Conservation (phyloP, 139 green algal species). For the Chlamydomonas sp. region DNA sequence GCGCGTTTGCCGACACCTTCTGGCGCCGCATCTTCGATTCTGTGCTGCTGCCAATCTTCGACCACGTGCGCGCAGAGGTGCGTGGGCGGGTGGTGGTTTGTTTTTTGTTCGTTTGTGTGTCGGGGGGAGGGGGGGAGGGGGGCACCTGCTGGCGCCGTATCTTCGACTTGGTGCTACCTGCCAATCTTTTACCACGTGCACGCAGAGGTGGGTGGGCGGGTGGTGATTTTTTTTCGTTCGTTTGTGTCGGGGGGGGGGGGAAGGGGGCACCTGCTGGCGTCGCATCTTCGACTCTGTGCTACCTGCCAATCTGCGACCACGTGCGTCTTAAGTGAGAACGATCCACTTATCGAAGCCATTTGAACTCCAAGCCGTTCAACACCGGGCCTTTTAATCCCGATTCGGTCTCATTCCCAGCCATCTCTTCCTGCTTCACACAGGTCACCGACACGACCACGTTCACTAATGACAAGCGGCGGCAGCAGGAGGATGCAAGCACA, state of each 20-base stretch:
- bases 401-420: neutral
- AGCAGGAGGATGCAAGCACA: conserved; percentile 72
- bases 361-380: too few species aligned
- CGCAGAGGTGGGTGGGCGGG: neutral
- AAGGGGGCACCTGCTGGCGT: too few species aligned
- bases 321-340: too few species aligned
- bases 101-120: conserved; percentile 1
- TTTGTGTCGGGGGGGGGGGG: too few species aligned
- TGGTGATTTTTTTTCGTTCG: too few species aligned
- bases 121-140: too few species aligned
- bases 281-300: too few species aligned
- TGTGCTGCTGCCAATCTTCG: conserved; percentile 97
- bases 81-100: neutral
- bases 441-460: conserved; percentile 85
- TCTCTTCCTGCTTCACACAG: conserved; percentile 10
- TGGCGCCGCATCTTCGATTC: conserved; percentile 91
- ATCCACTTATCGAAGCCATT: too few species aligned
- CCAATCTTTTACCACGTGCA: neutral
- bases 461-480: conserved; percentile 62
- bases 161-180: neutral
- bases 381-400: neutral
- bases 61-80: conserved; percentile 85
- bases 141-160: too few species aligned
- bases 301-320: too few species aligned
- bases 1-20: conserved; percentile 80